phyloP scores from a whole-genome alignment of 2,329 filamentous ascomycete species.

The Penicillium sp. region DNA sequence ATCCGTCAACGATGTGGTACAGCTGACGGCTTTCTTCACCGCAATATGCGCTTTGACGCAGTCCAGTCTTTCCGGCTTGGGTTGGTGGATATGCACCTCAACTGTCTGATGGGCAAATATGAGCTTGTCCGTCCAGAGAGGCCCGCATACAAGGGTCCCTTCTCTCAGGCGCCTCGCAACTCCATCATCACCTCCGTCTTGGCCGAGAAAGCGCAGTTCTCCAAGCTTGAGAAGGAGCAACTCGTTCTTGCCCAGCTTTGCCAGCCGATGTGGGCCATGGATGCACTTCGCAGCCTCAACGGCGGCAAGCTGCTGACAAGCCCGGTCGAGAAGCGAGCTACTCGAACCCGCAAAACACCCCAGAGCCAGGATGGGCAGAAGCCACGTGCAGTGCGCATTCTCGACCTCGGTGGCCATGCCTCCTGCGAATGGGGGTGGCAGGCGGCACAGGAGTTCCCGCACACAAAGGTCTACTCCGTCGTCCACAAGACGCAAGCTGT shows the following conservation, averaged over 20 bases:
- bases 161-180: slow-evolving; percentile 72
- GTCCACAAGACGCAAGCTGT: slow-evolving; percentile 73
- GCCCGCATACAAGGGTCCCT: slow-evolving; percentile 69
- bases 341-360: slow-evolving; percentile 25
- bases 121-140: slow-evolving; percentile 71
- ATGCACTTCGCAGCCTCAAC: slow-evolving; percentile 62
- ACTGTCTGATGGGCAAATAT: slow-evolving; percentile 82
- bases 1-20: slow-evolving; percentile 66
- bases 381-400: slow-evolving; percentile 62
- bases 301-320: slow-evolving; percentile 62
- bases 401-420: slow-evolving; percentile 83
- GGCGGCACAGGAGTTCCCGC: slow-evolving; percentile 80
- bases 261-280: slow-evolving; percentile 62
- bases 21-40: slow-evolving; percentile 80
- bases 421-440: slow-evolving; percentile 97
- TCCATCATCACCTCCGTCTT: slow-evolving; percentile 64
- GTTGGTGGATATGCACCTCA: slow-evolving; percentile 70
- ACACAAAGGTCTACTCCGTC: slow-evolving; percentile 84
- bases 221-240: slow-evolving; percentile 68
- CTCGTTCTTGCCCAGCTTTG: slow-evolving; percentile 74
- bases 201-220: slow-evolving; percentile 44
- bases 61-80: slow-evolving; percentile 81
- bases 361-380: slow-evolving; percentile 21
- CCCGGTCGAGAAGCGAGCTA: slow-evolving; percentile 46
- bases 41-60: slow-evolving; percentile 82